A percentile compares a stretch with the other conserved stretches of the same genome.
Evolutionary conservation across 2,329 filamentous ascomycete genomes (phyloP).

Genomic region (Apiospora kogelbergensis): DNA sequence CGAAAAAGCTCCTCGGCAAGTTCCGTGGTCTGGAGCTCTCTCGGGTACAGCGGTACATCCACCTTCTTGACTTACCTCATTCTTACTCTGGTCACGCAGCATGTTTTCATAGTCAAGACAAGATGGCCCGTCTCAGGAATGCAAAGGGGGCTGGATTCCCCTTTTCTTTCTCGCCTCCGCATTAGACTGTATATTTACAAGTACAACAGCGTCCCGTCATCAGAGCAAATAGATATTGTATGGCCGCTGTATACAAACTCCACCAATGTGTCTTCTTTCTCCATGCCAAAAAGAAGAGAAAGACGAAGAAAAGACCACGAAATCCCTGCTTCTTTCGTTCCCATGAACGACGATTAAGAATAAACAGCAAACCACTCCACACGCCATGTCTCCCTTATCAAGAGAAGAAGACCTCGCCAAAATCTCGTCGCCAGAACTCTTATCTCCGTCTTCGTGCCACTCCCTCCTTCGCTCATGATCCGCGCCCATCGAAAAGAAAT

Average conservation of each 20-base stretch:
- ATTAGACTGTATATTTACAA: conserved; percentile 6
- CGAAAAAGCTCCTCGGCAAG: conserved; percentile 7
- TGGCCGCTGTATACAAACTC: neutral
- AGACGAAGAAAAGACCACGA: neutral
- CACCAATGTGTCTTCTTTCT: neutral
- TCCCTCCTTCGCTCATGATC: neutral
- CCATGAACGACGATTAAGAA: neutral
- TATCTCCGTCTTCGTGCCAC: neutral
- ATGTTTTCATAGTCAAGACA: neutral
- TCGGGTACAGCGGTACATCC: neutral
- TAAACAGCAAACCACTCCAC: neutral
- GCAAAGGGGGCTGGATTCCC: neutral
- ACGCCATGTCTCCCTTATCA: neutral
- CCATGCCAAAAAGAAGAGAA: neutral
- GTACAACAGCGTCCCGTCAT: neutral
- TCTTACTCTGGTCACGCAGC: neutral
- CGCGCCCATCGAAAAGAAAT: neutral
- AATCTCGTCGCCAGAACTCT: neutral
- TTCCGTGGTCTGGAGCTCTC: neutral
- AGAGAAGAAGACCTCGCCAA: neutral
- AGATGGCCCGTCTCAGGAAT: neutral
- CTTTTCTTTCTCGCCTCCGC: neutral
- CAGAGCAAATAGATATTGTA: neutral
- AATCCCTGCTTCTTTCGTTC: neutral
- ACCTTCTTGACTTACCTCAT: neutral